phyloP scores from a whole-genome alignment of 2,329 filamentous ascomycete genomes.

The Aspergillus vadensis region DNA sequence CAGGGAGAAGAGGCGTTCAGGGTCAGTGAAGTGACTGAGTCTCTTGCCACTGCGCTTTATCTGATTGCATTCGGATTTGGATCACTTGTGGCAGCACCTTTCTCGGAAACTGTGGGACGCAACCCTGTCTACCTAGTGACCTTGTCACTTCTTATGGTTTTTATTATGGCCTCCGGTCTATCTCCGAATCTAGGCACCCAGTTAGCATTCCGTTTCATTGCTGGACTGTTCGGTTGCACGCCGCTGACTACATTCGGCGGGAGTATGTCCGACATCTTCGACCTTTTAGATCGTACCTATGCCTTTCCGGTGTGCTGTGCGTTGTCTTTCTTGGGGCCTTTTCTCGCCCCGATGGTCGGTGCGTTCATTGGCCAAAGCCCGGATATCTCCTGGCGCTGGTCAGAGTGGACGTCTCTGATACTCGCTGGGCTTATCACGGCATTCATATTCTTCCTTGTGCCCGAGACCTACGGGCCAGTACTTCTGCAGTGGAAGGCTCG shows the following conservation, averaged over 20 bases:
- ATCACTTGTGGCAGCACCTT: slow-evolving; percentile 49
- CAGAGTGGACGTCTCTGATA: slow-evolving; percentile 49
- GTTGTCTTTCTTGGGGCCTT: slow-evolving; percentile 41
- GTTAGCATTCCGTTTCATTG: slow-evolving; percentile 52
- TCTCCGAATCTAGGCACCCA: slow-evolving; percentile 51
- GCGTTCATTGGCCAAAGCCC: slow-evolving; percentile 45
- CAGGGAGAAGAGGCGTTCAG: slow-evolving; percentile 37
- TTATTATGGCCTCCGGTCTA: slow-evolving; percentile 52
- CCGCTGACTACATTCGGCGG: slow-evolving; percentile 49
- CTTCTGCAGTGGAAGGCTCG: slow-evolving; percentile 50
- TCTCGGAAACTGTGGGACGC: slow-evolving; percentile 51
- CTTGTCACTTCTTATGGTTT: slow-evolving; percentile 52
- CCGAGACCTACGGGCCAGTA: slow-evolving; percentile 55
- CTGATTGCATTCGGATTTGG: slow-evolving; percentile 52
- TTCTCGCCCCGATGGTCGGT: slow-evolving; percentile 47
- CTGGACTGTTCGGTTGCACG: slow-evolving; percentile 51
- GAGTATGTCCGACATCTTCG: slow-evolving; percentile 50
- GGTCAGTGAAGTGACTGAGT: slow-evolving; percentile 49
- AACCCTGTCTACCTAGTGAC: slow-evolving; percentile 53
- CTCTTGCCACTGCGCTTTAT: slow-evolving; percentile 43
- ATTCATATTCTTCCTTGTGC: slow-evolving; percentile 47
- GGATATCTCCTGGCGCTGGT: slow-evolving; percentile 50
- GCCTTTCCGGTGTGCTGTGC: slow-evolving; percentile 55
- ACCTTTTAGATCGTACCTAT: slow-evolving; percentile 49
- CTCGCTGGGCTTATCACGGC: slow-evolving; percentile 37